Conservation (phyloP, 768 basidiomycete genomes). For the Pisolithus orientalis region DNA sequence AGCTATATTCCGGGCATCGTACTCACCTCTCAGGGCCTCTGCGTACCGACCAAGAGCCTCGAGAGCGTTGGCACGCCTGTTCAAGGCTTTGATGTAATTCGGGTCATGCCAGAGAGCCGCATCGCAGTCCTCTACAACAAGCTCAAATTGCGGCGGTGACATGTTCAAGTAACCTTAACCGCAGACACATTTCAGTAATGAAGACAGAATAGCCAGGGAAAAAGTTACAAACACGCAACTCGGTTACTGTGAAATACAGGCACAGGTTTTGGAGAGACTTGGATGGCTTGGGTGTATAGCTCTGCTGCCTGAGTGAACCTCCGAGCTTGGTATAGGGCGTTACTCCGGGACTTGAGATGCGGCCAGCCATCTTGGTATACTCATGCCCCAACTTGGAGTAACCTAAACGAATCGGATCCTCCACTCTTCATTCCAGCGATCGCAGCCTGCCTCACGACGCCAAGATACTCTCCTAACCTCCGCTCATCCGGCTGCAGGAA, state of each 20-base stretch:
- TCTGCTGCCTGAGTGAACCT: constrained; percentile 55
- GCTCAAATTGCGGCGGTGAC: constrained; percentile 74
- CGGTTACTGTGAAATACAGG: constrained; percentile 96
- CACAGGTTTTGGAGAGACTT: constrained; percentile 69
- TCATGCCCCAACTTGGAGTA: constrained; percentile 14
- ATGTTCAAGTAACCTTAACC: constrained; percentile 83
- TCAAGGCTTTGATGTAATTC: constrained; percentile 85
- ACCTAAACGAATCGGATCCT: constrained; percentile 70
- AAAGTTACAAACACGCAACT: constrained; percentile 70
- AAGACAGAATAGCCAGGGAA: not conserved
- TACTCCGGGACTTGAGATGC: constrained; percentile 62
- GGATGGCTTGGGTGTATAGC: constrained; percentile 70
- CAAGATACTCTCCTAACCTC: constrained; percentile 66
- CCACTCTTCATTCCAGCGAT: constrained; percentile 67
- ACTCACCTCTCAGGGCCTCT: constrained; percentile 74
- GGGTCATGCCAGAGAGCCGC: constrained; percentile 78
- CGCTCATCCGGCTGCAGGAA: constrained; percentile 60
- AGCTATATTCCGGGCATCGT: no score
- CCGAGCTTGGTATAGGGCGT: constrained; percentile 58
- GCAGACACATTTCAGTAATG: not conserved
- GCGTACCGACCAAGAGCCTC: constrained; percentile 71
- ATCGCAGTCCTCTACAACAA: constrained; percentile 85
- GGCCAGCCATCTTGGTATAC: no score
- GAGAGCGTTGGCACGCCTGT: constrained; percentile 80
- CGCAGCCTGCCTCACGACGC: constrained; percentile 63